A percentile compares a stretch with the other conserved stretches of the same genome.
phyloP scores from a whole-genome alignment of 2,329 filamentous ascomycete species.

The Microdochium paspali region DNA sequence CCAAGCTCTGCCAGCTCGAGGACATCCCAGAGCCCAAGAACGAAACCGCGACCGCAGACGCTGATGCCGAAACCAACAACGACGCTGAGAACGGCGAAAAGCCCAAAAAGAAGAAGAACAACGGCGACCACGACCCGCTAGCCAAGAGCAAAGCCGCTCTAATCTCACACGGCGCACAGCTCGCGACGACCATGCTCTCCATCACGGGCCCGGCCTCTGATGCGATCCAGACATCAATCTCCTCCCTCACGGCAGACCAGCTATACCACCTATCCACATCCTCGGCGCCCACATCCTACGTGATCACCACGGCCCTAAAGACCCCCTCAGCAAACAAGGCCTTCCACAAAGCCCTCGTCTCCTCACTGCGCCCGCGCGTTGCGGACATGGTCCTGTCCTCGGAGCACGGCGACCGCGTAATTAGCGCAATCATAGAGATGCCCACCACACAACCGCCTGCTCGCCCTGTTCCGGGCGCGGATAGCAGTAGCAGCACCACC shows the following conservation, averaged over 20 bases:
- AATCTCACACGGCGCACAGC: conserved; percentile 64
- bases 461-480: too few relatives aligned
- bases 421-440: conserved; percentile 37
- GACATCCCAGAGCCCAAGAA: conserved; percentile 9
- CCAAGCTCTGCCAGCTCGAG: conserved; percentile 37
- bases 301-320: conserved; percentile 40
- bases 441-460: conserved; percentile 26
- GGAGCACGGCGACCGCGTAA: conserved; percentile 39
- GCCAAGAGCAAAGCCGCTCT: conserved; percentile 48
- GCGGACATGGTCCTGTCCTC: conserved; percentile 34
- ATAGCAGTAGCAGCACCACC: background rate
- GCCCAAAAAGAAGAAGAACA: conserved; percentile 16
- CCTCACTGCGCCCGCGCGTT: conserved; percentile 33
- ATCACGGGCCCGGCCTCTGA: conserved; percentile 60
- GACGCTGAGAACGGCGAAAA: conserved; percentile 19
- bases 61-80: conserved; percentile 10
- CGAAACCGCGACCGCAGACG: too few relatives aligned
- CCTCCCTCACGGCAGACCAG: conserved; percentile 44
- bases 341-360: conserved; percentile 47
- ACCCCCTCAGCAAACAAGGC: conserved; percentile 36
- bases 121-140: conserved; percentile 24
- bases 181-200: conserved; percentile 70
- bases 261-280: conserved; percentile 55
- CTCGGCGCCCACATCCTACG: conserved; percentile 36
- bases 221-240: conserved; percentile 64